Base-by-base conservation (phyloP, 371 early-diverging fungal species). In the Mucor piriformis region DNA sequence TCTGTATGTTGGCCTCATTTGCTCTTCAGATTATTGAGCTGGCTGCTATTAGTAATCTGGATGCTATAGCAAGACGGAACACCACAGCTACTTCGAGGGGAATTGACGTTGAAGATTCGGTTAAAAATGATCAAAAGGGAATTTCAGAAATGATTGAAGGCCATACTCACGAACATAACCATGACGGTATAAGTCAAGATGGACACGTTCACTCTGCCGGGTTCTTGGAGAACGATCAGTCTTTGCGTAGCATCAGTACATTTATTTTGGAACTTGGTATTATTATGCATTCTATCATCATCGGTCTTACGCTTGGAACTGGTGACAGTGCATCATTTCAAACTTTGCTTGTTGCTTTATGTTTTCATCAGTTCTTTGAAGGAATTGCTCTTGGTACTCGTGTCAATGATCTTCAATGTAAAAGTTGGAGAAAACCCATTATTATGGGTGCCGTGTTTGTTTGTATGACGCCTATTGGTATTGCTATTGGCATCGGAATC, bases 341-440 rank as follows among this genome's bases (percentile, higher is more conserved):
- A 24, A 66, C 88, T 13, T 81, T 94, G 7, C 66, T 91, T 10
- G 68, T 89, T 35, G 94, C 95, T 12, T 72, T 95, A 12, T 71
- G 76, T 20, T 92, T 94, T 78, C 95, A 94, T 72, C 95, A 95
- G 73, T 72, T 92, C 71, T 92, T 93, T 69, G 95, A 95, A 74
- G 95, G 96, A 33, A 65, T 93, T 42, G 94, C 94, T 0, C 74
- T 94, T 24, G 92, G 92, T 16, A 77, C 88, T 34, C 82, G 92
- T 27, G 81, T 94, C 38, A 83, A 85, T 5, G 86, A 83, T 29
- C 54, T 86, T 86, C 29, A 89, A 79, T 63, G 88, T 85, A 62
- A 57, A 12, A 54, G 50, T n/a, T 53, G 64, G 47, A 56, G 54
- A 44, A 68, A 73, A 24, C 83, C 83, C 12, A 12, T 76, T 10